Evolutionary conservation across 140 eudicot genomes (phyloP).

Genomic region (Flaveria floridana): DNA sequence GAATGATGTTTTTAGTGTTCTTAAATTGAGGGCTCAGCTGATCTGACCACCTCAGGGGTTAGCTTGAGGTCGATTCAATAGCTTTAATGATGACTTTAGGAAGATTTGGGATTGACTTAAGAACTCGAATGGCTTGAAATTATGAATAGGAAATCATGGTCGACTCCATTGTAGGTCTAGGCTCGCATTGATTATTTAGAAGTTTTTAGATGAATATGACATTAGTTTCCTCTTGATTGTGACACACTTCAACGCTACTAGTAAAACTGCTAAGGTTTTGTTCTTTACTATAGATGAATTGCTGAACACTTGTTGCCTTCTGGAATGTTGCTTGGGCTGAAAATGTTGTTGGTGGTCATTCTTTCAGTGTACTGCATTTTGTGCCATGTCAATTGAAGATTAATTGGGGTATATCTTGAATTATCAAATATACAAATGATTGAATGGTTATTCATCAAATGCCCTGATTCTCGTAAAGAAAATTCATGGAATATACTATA

Average conservation of each 20-base stretch:
- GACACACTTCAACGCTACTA: not conserved
- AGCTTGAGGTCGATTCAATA: constrained; percentile 1
- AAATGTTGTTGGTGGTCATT: not conserved
- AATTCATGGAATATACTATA: too few relatives aligned
- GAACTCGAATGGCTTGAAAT: not conserved
- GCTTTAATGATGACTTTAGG: not conserved
- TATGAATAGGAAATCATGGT: not conserved
- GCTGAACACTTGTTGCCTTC: not conserved
- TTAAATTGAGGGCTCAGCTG: not conserved
- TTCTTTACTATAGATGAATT: not conserved
- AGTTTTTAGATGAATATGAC: not conserved
- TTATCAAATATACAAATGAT: not conserved
- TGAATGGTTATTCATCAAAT: constrained; percentile 6
- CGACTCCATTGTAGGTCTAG: not conserved
- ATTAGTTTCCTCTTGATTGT: not conserved
- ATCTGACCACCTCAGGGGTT: not conserved
- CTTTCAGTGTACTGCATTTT: not conserved
- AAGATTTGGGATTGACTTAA: not conserved
- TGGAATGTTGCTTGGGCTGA: not conserved
- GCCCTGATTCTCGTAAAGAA: too few relatives aligned
- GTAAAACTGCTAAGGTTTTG: not conserved
- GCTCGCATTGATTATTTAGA: not conserved
- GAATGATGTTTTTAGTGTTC: not conserved
- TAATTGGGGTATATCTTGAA: not conserved
- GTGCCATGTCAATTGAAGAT: not conserved